Evolutionary conservation across 371 early-diverging fungal genomes (phyloP).

Genomic region (Circinella minor): DNA sequence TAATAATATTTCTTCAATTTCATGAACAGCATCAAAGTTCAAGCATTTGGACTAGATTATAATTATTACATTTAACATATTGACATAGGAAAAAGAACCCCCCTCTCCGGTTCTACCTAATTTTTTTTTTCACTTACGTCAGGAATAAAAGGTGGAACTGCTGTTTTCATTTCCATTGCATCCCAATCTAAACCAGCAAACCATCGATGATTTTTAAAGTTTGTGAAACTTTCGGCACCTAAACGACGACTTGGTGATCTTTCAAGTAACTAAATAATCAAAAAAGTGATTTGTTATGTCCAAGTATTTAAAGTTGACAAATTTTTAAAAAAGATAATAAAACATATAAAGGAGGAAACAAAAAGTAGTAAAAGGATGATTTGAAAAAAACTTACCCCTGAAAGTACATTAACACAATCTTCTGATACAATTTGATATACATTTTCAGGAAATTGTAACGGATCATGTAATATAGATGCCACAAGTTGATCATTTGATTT

Average conservation of each 20-base stretch:
- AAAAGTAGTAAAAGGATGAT: neutral
- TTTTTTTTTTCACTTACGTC: slow-evolving; percentile 36
- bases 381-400: slow-evolving; percentile 37
- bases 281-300: neutral
- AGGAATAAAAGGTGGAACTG: slow-evolving; percentile 62
- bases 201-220: slow-evolving; percentile 62
- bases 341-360: no score
- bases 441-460: slow-evolving; percentile 59
- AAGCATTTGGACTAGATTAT: slow-evolving; percentile 52
- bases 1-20: slow-evolving; percentile 87
- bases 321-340: slow-evolving; percentile 26
- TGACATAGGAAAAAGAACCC: no score
- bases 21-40: slow-evolving; percentile 92
- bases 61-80: no score
- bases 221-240: slow-evolving; percentile 57
- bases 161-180: slow-evolving; percentile 51
- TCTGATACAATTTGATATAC: slow-evolving; percentile 45
- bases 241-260: slow-evolving; percentile 56
- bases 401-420: slow-evolving; percentile 55
- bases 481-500: slow-evolving; percentile 70
- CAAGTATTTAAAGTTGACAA: slow-evolving; percentile 30
- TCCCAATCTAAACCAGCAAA: slow-evolving; percentile 65
- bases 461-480: slow-evolving; percentile 55
- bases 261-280: slow-evolving; percentile 52
- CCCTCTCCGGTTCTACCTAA: no score